These are phyloP conservation scores for Grifola frondosa DNA, from an alignment of 1,284 basidiomycete genomes.

Conservation along the genomic window DNA sequence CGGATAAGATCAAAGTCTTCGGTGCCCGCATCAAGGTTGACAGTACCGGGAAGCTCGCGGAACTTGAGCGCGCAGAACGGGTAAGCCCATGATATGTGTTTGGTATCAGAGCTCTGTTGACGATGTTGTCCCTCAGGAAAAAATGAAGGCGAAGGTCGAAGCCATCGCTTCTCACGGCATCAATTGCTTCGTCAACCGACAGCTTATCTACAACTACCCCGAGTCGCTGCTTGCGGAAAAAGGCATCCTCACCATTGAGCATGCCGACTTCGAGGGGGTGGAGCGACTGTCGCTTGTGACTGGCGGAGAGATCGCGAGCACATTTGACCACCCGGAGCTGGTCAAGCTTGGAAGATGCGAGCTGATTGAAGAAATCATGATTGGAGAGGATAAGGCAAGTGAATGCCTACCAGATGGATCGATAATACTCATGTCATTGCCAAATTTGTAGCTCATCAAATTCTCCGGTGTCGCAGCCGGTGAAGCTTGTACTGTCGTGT, in stretches of 20 bases:
- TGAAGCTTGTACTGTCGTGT: constrained; percentile 97
- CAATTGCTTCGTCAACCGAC: constrained; percentile 98
- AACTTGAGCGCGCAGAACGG: constrained; percentile 94
- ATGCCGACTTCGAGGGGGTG: constrained; percentile 99
- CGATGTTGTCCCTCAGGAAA: constrained; percentile 61
- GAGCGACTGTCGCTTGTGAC: constrained; percentile 95
- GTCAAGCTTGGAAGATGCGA: constrained; percentile 95
- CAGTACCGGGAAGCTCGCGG: constrained; percentile 93
- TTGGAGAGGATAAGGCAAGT: constrained; percentile 99
- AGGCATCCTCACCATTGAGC: constrained; percentile 96
- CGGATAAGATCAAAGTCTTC: constrained; percentile 99
- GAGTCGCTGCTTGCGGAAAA: constrained; percentile 92
- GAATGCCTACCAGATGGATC: too few species aligned
- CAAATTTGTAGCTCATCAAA: constrained; percentile 93
- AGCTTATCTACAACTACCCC: constrained; percentile 99
- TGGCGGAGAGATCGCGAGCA: constrained; percentile 96
- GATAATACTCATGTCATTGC: too few species aligned
- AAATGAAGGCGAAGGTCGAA: constrained; percentile 99
- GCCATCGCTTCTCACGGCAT: constrained; percentile 94
- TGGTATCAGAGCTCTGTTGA: too few species aligned
- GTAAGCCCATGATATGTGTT: too few species aligned
- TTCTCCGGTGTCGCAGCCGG: constrained; percentile 98
- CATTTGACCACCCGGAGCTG: constrained; percentile 91
- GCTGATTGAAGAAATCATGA: constrained; percentile 98
- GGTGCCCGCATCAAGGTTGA: constrained; percentile 96